Base-by-base conservation (phyloP, 495 filamentous ascomycete species). In the Podospora pseudopauciseta region DNA sequence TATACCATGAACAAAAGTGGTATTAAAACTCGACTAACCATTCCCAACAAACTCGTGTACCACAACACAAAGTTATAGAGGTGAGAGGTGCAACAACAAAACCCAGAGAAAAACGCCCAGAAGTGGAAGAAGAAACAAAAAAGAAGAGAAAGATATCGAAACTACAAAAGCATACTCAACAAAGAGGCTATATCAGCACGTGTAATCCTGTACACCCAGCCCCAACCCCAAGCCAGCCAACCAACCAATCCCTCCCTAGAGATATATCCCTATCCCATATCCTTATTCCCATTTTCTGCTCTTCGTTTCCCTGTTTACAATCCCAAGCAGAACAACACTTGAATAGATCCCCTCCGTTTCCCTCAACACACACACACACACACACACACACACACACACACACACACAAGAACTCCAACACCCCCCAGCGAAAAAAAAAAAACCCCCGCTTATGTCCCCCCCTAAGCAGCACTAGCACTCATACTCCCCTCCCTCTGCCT, bases 401-500 rank as follows among this genome's bases (percentile, higher is more conserved):
- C 23, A 1, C 23, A 9, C 0, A 59, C 19, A 59, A 20, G 20
- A 59, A 59, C 56, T 27, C 19, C 18, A 9, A 23, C 56, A 20
- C 9, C 9, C 56, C 56, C 19, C 23, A 1, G 23, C 23, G 1
- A 59, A 59, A 20, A 59, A 20, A 59, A 34, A 32, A 34, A 7
- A 62, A 18, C 5, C 23, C 26, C 15, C 27, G 60, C 27, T 62
- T 62, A 62, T 62, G 60, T 18, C 18, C 60, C 60, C 26, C 26
- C 7, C 27, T 28, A 28, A 5, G 60, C 23, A 62, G 60, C 60
- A 30, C 18, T 30, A 5, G 26, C 30, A 19, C 9, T 63, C 30
- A 27, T 7, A 32, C 64, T 63, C 53, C 39, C 55, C 72, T 86
- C 85, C 67, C 83, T 74, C 77, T 87, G 84, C 71, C 79, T 79